Percentiles rank a stretch among this genome's conserved stretches.
phyloP scores from a whole-genome alignment of 306 rosid species.

The Phaseolus lunatus region DNA sequence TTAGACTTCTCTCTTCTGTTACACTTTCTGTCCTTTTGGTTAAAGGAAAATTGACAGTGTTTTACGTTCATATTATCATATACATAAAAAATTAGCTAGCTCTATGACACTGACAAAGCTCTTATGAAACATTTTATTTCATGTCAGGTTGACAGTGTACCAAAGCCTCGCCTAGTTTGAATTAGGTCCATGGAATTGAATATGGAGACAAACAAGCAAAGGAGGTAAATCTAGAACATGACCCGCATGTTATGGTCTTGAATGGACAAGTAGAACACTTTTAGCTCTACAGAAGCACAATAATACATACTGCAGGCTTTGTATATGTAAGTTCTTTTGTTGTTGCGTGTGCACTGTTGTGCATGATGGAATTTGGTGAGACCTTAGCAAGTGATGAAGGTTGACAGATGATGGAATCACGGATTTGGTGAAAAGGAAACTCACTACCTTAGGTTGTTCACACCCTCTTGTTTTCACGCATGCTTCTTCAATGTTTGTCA shows the following conservation, averaged over 20 bases:
- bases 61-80: background rate
- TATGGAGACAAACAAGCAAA: constrained; percentile 21
- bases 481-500: background rate
- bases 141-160: constrained; percentile 17
- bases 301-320: constrained; percentile 25
- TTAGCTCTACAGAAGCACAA: constrained; percentile 8
- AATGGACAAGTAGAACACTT: constrained; percentile 25
- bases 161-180: background rate
- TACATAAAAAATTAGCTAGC: background rate
- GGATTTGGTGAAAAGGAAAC: background rate
- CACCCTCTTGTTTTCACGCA: constrained; percentile 10
- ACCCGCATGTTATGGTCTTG: constrained; percentile 12
- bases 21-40: background rate
- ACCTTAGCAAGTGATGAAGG: background rate
- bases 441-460: background rate
- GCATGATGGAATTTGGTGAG: constrained; percentile 10
- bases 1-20: background rate
- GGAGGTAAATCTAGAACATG: constrained; percentile 23
- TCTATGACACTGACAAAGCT: background rate
- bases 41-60: background rate
- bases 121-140: background rate
- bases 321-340: constrained; percentile 8
- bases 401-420: background rate
- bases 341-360: constrained; percentile 9
- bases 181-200: constrained; percentile 1